phyloP scores from a whole-genome alignment of 148 eudicot species.

The Fagopyrum homotropicum region DNA sequence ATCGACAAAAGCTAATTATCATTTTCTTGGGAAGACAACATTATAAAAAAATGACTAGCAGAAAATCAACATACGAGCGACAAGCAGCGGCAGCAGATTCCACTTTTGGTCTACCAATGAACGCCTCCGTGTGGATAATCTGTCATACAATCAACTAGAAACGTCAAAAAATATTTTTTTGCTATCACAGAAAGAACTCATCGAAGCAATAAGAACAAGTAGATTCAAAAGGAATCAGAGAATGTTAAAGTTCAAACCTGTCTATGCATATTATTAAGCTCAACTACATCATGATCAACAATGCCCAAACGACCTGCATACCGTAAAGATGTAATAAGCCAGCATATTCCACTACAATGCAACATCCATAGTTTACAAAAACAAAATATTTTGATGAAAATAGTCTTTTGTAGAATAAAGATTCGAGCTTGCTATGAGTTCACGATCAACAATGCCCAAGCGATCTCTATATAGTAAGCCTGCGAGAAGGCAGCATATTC shows the following conservation, averaged over 20 bases:
- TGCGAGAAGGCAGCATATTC: no score
- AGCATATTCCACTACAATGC: neutral
- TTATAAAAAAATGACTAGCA: neutral
- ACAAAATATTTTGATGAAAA: neutral
- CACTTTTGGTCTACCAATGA: constrained; percentile 86
- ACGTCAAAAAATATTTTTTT: neutral
- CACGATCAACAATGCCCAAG: neutral
- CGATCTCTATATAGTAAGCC: no score
- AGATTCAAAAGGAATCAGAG: neutral
- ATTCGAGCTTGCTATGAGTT: no score
- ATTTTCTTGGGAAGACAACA: neutral
- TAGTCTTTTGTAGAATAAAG: neutral
- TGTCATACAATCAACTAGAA: constrained; percentile 15
- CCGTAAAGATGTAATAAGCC: neutral
- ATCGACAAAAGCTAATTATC: neutral
- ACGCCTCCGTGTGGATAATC: constrained; percentile 88
- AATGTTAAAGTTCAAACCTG: constrained; percentile 48
- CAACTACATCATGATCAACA: constrained; percentile 97
- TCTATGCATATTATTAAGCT: constrained; percentile 96
- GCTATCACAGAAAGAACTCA: neutral
- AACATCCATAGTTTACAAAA: neutral
- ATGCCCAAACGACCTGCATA: constrained; percentile 79
- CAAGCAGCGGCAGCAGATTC: constrained; percentile 97
- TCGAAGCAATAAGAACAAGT: neutral
- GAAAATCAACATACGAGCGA: constrained; percentile 55